Evolutionary conservation across 192 early-diverging fungal genomes (phyloP).

Genomic region (Coemansia sp.): DNA sequence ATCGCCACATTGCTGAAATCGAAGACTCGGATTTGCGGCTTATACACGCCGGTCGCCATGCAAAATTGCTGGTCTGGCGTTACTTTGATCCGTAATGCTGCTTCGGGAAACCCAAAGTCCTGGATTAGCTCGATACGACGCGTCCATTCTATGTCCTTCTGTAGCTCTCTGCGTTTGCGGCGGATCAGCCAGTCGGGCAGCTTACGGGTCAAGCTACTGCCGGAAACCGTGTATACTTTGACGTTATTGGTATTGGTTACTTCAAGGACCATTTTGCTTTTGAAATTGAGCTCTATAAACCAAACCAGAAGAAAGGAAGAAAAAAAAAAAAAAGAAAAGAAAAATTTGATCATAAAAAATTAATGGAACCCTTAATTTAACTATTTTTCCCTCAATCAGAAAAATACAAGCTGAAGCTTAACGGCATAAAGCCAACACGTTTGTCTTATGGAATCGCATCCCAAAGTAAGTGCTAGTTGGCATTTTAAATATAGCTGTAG

Average conservation of each 20-base stretch:
- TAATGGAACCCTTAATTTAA: background rate
- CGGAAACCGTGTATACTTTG: slow-evolving; percentile 82
- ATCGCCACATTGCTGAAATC: slow-evolving; percentile 91
- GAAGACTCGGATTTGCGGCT: slow-evolving; percentile 94
- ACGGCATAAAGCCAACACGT: background rate
- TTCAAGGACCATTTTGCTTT: slow-evolving; percentile 64
- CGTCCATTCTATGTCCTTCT: slow-evolving; percentile 85
- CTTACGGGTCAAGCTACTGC: slow-evolving; percentile 64
- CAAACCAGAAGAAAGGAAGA: background rate
- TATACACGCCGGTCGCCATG: slow-evolving; percentile 96
- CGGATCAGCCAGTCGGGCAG: slow-evolving; percentile 95
- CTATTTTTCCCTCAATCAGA: background rate
- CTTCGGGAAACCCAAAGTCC: slow-evolving; percentile 98
- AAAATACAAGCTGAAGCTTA: background rate
- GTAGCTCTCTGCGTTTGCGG: slow-evolving; percentile 79
- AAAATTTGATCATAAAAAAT: too few relatives aligned
- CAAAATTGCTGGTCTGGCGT: slow-evolving; percentile 84
- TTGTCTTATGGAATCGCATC: too few relatives aligned
- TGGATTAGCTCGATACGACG: slow-evolving; percentile 94
- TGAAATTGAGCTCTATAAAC: background rate
- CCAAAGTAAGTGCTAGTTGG: too few relatives aligned
- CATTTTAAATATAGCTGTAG: too few relatives aligned
- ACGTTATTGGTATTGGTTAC: slow-evolving; percentile 90
- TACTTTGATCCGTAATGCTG: slow-evolving; percentile 75
- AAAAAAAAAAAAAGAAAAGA: background rate